Percentiles rank a stretch among this genome's conserved stretches.
Conservation (phyloP, 176 grass and related monocot species). For the Bromus sterilis region DNA sequence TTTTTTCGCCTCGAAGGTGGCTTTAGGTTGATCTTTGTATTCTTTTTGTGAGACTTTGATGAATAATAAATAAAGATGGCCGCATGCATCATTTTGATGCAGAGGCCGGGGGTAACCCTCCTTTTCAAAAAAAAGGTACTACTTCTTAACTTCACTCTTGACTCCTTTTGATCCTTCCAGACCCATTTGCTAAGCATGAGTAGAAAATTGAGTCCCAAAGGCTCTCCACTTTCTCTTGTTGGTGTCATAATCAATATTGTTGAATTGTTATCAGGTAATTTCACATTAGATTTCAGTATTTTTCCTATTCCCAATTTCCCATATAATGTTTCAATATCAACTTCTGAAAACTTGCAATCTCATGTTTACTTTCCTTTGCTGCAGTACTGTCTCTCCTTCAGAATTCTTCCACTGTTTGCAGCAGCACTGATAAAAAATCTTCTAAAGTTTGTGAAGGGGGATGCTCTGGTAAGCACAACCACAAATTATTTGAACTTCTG, state of each 20-base stretch:
- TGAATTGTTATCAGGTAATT: constrained; percentile 83
- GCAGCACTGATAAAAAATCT: constrained; percentile 31
- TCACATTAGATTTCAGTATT: constrained; percentile 15
- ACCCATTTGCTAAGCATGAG: constrained; percentile 64
- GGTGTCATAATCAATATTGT: constrained; percentile 55
- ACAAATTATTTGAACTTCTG: neutral
- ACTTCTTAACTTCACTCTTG: too few species aligned
- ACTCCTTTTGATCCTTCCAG: constrained; percentile 47
- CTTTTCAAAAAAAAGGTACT: too few species aligned
- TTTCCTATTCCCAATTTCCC: neutral
- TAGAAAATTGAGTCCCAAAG: constrained; percentile 48
- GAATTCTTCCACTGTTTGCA: constrained; percentile 27
- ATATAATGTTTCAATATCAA: neutral
- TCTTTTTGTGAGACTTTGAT: too few species aligned
- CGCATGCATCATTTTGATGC: too few species aligned
- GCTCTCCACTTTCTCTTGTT: constrained; percentile 61
- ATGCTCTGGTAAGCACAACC: constrained; percentile 35
- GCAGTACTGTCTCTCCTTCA: constrained; percentile 76
- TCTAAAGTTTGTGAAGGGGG: constrained; percentile 27
- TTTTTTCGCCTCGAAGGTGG: too few species aligned
- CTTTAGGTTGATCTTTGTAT: too few species aligned
- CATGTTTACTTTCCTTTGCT: constrained; percentile 27
- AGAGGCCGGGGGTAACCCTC: too few species aligned
- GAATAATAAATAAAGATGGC: too few species aligned
- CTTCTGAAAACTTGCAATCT: constrained; percentile 16